Evolutionary conservation across 2,329 filamentous ascomycete genomes (phyloP).

Genomic region (Sordariomycetes sp.): DNA sequence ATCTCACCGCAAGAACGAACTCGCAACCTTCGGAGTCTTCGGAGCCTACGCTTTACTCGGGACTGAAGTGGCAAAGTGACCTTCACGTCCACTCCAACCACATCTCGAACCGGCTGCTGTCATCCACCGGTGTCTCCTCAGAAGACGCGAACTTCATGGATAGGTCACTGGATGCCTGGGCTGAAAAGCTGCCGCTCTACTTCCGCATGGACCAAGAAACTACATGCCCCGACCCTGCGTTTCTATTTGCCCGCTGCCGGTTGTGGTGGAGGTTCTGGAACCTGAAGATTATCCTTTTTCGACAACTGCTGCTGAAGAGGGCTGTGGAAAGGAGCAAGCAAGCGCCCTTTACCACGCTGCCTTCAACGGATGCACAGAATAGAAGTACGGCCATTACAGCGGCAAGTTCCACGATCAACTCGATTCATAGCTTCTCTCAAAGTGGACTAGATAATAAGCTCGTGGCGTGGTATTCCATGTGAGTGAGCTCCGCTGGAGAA

Average conservation of each 20-base stretch:
- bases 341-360: not conserved
- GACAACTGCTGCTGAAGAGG: conserved; percentile 15
- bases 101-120: conserved; percentile 19
- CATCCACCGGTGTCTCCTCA: conserved; percentile 12
- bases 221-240: conserved; percentile 9
- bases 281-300: conserved; percentile 19
- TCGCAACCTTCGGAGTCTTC: conserved; percentile 11
- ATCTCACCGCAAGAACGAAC: conserved; percentile 13
- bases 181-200: conserved; percentile 15
- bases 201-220: conserved; percentile 10
- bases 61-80: conserved; percentile 16
- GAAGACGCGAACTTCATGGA: conserved; percentile 16
- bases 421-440: conserved; percentile 14
- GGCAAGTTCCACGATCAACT: conserved; percentile 15
- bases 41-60: conserved; percentile 16
- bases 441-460: conserved; percentile 11
- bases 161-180: conserved; percentile 14
- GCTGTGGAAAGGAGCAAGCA: conserved; percentile 12
- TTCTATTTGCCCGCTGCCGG: conserved; percentile 14
- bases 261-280: conserved; percentile 24
- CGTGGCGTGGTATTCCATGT: conserved; percentile 21
- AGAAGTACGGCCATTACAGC: conserved; percentile 15
- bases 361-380: conserved; percentile 10
- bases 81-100: conserved; percentile 20
- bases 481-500: conserved; percentile 3